Base-by-base conservation (phyloP, 345 rosid genomes). In the Erucastrum elatum region DNA sequence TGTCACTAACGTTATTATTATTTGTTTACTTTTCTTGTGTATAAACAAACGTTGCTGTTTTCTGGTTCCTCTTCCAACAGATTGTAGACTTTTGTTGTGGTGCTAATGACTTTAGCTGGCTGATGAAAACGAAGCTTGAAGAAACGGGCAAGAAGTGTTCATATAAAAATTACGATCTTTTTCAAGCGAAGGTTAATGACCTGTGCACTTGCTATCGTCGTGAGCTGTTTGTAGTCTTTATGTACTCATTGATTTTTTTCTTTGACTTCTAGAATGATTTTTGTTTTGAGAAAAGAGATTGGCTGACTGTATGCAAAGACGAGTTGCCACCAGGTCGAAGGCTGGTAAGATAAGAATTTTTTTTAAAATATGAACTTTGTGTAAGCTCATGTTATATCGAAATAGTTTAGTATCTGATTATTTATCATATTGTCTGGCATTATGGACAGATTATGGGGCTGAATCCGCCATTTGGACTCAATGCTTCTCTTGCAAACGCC, bases 11-110 rank as follows among this genome's bases (percentile, higher is more conserved):
- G 29, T 66, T 62, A 64, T 73, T 67, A 9, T 17, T 25, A 21
- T 13, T 64, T 72, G 30, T 61, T 39, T 60, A 31, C 60, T 16
- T 30, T 21, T 71, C 69, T 58, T 59, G 64, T 60, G 64, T 39
- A 11, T 72, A 58, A 64, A 65, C 13, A 68, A 59, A 74, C 70
- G 56, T 56, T 75, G 25, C 68, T 75, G 31, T 34, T 74, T 55
- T 21, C 67, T 80, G 31, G 67, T 75, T 39, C 77, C 56, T 79
- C 70, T 12, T 80, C 74, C 53, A 75, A 75, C 93, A 95, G 98
- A 79, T 93, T 75, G 96, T 95, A 16, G 99, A 95, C 86, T 91
- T 91, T 83, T 95, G 98, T 70, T 95, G 98, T 76, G 99, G 99
- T 66, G 90, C 98, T 67, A 95, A 95, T 84, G 96, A 95, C 80